Evolutionary conservation across 768 basidiomycete species (phyloP).

Genomic region (Pleurotus sapidus): DNA sequence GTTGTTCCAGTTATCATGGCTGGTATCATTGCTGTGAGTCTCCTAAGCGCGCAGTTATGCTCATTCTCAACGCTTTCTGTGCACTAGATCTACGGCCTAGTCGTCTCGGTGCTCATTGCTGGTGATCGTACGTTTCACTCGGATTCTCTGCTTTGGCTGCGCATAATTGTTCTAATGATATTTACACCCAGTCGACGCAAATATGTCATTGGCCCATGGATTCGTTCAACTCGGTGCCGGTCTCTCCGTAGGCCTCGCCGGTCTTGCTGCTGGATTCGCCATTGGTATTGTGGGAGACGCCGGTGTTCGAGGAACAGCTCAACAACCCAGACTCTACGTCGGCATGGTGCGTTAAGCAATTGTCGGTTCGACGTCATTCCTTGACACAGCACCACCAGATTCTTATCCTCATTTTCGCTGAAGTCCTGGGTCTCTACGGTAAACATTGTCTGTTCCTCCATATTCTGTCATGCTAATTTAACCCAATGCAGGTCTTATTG

Average conservation of each 20-base stretch:
- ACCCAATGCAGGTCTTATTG: slow-evolving; percentile 63
- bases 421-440: slow-evolving; percentile 93
- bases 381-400: slow-evolving; percentile 46
- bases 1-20: slow-evolving; percentile 98
- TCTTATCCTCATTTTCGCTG: slow-evolving; percentile 96
- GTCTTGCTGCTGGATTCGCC: slow-evolving; percentile 96
- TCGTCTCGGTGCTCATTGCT: slow-evolving; percentile 97
- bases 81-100: slow-evolving; percentile 89
- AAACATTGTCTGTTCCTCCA: slow-evolving; percentile 9
- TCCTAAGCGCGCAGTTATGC: background rate
- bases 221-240: slow-evolving; percentile 95
- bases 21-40: slow-evolving; percentile 97
- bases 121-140: slow-evolving; percentile 62
- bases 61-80: no score
- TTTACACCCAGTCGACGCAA: slow-evolving; percentile 49
- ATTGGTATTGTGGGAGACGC: slow-evolving; percentile 99
- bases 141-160: background rate
- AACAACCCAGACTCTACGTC: slow-evolving; percentile 92
- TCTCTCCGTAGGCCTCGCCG: slow-evolving; percentile 88
- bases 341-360: slow-evolving; percentile 66
- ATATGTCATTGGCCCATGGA: slow-evolving; percentile 90
- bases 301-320: slow-evolving; percentile 96
- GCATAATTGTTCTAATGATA: background rate
- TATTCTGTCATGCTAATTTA: slow-evolving; percentile 7
- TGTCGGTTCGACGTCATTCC: slow-evolving; percentile 2